These are phyloP conservation scores for Cryptococcus sp. DNA, from an alignment of 1,284 basidiomycete species.

Conservation along the genomic window DNA sequence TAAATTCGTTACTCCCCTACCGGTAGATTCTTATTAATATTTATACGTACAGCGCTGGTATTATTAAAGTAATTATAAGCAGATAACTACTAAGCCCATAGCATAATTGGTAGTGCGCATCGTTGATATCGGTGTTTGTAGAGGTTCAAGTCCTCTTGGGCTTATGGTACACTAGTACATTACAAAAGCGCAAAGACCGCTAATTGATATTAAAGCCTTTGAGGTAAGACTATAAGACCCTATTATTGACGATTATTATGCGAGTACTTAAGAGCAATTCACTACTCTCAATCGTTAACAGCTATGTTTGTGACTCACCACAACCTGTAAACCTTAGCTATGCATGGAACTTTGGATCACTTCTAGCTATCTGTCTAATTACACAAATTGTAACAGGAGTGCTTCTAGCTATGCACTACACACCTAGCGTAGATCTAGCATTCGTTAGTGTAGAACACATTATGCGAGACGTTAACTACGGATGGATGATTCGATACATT, in stretches of 20 bases:
- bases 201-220: neutral
- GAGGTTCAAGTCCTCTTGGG: slow-evolving; percentile 23
- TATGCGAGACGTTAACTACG: slow-evolving; percentile 42
- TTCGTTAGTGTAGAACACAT: slow-evolving; percentile 43
- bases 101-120: slow-evolving; percentile 15
- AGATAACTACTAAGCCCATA: slow-evolving; percentile 18
- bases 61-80: slow-evolving; percentile 10
- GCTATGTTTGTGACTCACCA: slow-evolving; percentile 50
- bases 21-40: neutral
- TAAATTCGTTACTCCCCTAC: neutral
- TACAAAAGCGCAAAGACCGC: slow-evolving; percentile 1
- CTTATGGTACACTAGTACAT: slow-evolving; percentile 8
- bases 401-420: slow-evolving; percentile 49
- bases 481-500: slow-evolving; percentile 47
- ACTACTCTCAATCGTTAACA: slow-evolving; percentile 23
- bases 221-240: neutral
- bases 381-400: slow-evolving; percentile 50
- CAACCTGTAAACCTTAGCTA: slow-evolving; percentile 51
- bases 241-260: slow-evolving; percentile 5
- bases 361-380: slow-evolving; percentile 47
- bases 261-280: slow-evolving; percentile 16
- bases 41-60: neutral
- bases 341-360: slow-evolving; percentile 51
- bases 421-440: slow-evolving; percentile 43
- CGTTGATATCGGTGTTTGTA: slow-evolving; percentile 20